phyloP scores from a whole-genome alignment of 1,139 yeast species.

The Pichia cactophila region DNA sequence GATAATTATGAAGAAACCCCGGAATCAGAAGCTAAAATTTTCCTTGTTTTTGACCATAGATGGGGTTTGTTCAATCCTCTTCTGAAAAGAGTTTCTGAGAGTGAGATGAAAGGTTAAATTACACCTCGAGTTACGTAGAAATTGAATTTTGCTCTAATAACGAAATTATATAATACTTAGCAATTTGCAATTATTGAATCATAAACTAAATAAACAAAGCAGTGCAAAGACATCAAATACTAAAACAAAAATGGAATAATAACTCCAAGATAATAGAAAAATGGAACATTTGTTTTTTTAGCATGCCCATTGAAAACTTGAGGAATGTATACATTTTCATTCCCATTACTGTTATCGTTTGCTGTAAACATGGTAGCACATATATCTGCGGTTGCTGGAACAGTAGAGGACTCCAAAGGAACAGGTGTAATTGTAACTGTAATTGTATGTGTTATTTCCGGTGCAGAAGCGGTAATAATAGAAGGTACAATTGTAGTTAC shows the following conservation, averaged over 20 bases:
- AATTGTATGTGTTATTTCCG: neutral
- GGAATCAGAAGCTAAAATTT: neutral
- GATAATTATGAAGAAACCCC: neutral
- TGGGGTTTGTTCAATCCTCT: constrained; percentile 4
- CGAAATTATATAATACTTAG: neutral
- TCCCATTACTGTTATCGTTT: neutral
- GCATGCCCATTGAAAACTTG: neutral
- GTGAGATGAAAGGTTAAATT: neutral
- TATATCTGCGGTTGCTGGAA: neutral
- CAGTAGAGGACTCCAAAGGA: neutral
- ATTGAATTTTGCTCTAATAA: neutral
- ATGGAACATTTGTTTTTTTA: neutral
- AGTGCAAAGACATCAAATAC: neutral
- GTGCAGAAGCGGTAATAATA: too few relatives aligned
- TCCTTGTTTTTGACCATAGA: constrained; percentile 2
- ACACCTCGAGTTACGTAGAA: neutral
- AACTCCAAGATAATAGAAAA: neutral
- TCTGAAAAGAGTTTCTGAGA: neutral
- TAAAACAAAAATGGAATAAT: neutral
- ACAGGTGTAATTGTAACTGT: neutral
- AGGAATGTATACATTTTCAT: neutral
- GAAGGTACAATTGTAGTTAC: neutral
- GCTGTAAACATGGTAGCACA: neutral
- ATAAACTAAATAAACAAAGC: too few relatives aligned
- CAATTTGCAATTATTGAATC: neutral